Conservation (phyloP, 805 yeast genomes). For the Starmerella roubikii region DNA sequence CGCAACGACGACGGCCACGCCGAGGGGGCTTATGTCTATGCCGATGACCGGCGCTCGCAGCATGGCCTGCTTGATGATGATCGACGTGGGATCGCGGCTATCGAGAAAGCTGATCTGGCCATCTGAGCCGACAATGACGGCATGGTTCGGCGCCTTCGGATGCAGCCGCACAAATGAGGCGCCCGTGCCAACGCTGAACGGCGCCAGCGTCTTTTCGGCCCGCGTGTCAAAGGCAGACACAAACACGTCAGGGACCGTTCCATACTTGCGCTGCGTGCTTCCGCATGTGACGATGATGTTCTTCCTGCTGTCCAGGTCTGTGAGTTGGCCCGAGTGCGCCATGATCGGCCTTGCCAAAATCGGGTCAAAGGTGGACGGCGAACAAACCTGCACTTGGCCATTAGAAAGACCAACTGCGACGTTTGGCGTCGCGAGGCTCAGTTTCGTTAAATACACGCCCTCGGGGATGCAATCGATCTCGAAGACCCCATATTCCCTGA, state of each 20-base stretch:
- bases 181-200: constrained; percentile 80
- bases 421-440: constrained; percentile 24
- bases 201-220: constrained; percentile 55
- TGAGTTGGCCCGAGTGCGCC: constrained; percentile 29
- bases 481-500: constrained; percentile 26
- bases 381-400: constrained; percentile 28
- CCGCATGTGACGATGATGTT: constrained; percentile 57
- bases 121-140: constrained; percentile 54
- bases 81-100: constrained; percentile 59
- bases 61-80: constrained; percentile 54
- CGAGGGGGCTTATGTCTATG: constrained; percentile 49
- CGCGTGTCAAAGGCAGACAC: constrained; percentile 73
- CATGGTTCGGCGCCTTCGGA: constrained; percentile 69
- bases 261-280: constrained; percentile 45
- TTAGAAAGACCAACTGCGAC: constrained; percentile 26
- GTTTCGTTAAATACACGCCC: constrained; percentile 19
- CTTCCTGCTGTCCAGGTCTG: constrained; percentile 29
- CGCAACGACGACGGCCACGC: constrained; percentile 60
- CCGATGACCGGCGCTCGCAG: constrained; percentile 35
- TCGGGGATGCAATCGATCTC: constrained; percentile 19
- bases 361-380: constrained; percentile 26
- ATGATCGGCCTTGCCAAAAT: constrained; percentile 10
- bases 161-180: constrained; percentile 75
- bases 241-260: constrained; percentile 57
- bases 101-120: constrained; percentile 85